phyloP scores from a whole-genome alignment of 164 flowering plant species.

The Stephania japonica region DNA sequence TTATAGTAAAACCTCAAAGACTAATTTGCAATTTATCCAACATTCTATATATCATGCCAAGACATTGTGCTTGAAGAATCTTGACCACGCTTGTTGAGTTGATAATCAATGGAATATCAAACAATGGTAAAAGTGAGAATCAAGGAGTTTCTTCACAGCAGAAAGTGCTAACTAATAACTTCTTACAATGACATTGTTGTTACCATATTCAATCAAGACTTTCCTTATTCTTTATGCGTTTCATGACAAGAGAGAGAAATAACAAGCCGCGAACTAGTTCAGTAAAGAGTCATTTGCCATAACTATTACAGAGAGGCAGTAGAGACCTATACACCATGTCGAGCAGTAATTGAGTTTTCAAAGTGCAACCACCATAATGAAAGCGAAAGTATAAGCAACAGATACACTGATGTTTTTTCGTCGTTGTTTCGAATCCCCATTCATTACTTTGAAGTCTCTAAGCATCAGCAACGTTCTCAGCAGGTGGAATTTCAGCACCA shows the following conservation, averaged over 20 bases:
- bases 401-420: not conserved
- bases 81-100: too few relatives aligned
- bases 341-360: not conserved
- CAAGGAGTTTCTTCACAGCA: too few relatives aligned
- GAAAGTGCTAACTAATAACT: too few relatives aligned
- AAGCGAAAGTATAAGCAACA: not conserved
- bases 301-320: not conserved
- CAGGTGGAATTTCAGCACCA: constrained; percentile 22
- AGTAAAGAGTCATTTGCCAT: not conserved
- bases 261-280: not conserved
- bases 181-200: too few relatives aligned
- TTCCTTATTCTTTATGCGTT: not conserved
- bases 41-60: too few relatives aligned
- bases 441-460: constrained; percentile 11
- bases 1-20: too few relatives aligned
- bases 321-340: not conserved
- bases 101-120: too few relatives aligned
- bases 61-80: too few relatives aligned
- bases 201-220: too few relatives aligned
- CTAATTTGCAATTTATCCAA: too few relatives aligned
- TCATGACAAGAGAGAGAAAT: not conserved
- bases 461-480: constrained; percentile 44
- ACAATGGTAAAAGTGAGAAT: too few relatives aligned
- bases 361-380: not conserved
- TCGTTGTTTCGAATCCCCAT: not conserved